Evolutionary conservation across 2,329 filamentous ascomycete genomes (phyloP), one percentile per base, ranked within the genome.

Genomic region (Cylindrodendrum hubeiense): DNA sequence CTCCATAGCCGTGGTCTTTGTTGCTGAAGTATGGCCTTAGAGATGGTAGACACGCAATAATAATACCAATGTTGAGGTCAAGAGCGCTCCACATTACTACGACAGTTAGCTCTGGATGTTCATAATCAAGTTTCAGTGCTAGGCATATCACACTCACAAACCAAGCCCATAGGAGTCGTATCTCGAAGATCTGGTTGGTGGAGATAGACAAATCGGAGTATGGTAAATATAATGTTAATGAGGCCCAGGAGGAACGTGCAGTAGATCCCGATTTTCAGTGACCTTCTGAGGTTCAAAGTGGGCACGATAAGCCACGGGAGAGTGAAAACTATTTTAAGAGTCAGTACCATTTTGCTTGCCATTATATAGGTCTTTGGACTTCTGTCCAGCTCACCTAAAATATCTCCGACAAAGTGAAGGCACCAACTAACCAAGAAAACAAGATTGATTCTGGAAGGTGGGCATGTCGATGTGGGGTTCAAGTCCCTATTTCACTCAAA

Each of bases 41-140:
- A 12, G 71, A 63, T 1, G 71, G 71, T 1, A 74, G 59, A 7
- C 69, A 73, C 1, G 71, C 69, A 2, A 73, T 51, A 7, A 73
- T 71, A 1, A 73, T 60, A 1, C 67, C 68, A 1, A 73, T 56
- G 2, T 68, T 67, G 7, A 26, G 58, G 2, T 73, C 71, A 5
- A 73, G 59, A 3, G 54, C 37, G 13, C 68, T 69, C 68, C 71
- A 74, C 1, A 73, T 50, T 8, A 50, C 47, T 50, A 12, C 26
- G 2, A 10, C 5, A 19, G 44, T 15, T 47, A 39, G 37, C 34
- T n/a, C 15, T n/a, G 6, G 1, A 17, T 5, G n/a, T 4, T 4
- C 22, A 46, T 17, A 8, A 3, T 15, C 7, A 8, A 53, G 3
- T 3, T 17, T 8, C 3, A 0, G 10, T 56, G 21, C 50, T 28